Conservation (phyloP, 306 rosid genomes). For the Castanea crenata region DNA sequence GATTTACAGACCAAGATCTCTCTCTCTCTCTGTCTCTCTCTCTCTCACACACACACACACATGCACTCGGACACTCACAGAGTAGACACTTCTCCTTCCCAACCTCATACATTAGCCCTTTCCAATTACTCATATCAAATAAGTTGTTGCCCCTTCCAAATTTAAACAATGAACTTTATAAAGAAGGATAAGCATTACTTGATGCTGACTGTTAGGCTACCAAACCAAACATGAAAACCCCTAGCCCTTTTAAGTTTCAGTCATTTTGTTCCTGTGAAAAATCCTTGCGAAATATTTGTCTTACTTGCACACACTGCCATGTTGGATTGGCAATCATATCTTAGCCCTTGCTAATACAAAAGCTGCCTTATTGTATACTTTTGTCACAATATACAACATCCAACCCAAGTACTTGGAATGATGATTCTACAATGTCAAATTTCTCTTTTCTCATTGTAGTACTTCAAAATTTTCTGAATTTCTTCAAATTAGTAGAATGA, state of each 20-base stretch:
- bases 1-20: not conserved
- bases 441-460: not conserved
- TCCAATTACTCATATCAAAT: not conserved
- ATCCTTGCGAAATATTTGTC: not conserved
- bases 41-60: no score
- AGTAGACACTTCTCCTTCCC: not conserved
- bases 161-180: not conserved
- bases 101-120: not conserved
- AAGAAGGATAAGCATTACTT: not conserved
- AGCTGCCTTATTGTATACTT: not conserved
- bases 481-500: not conserved
- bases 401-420: not conserved
- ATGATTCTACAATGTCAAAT: not conserved
- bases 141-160: not conserved
- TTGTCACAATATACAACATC: not conserved
- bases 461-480: not conserved
- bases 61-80: no score
- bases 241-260: not conserved
- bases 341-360: not conserved
- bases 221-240: not conserved
- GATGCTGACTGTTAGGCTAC: constrained; percentile 1
- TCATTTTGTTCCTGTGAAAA: not conserved
- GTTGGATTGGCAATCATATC: not conserved
- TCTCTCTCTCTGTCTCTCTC: not conserved
- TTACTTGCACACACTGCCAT: not conserved